Base-by-base conservation (phyloP, 2,329 filamentous ascomycete genomes). In the Pyrenochaeta sp. region DNA sequence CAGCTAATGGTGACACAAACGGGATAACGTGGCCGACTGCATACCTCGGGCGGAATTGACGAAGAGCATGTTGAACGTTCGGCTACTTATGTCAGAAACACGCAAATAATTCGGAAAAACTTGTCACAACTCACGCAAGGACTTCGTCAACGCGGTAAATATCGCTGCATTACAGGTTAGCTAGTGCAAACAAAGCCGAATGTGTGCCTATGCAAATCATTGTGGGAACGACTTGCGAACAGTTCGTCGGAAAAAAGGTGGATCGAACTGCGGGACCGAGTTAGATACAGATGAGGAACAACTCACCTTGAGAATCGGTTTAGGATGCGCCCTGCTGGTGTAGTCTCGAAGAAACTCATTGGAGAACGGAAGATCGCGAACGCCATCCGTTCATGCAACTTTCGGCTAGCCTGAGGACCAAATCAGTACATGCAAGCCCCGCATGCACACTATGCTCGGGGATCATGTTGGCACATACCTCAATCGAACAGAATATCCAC, bases 401-500 rank as follows among this genome's bases (percentile, higher is more conserved):
- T 99, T 58, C 95, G 87, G 17, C 94, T 97, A 45, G 95, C 95
- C 87, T 91, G 60, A 43, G 49, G 53, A 51, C 32, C 43, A 66
- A 52, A 61, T 74, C 43, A 75, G 68, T 60, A n/a, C 3, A 47
- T 35, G 39, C 21, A 35, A 23, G 35, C 45, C 30, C 20, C 14
- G 29, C 43, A 47, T 49, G 36, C 50, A 60, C 55, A 51, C 50
- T 51, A 17, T 48, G 12, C 40, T 44, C n/a, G 11, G 36, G 18
- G 45, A 35, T 49, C 43, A 41, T 55, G 58, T 45, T 54, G 49
- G 40, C n/a, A 74, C 81, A 69, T 81, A 91, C 90, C 85, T 99
- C 95, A 59, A 99, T 99, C 4, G 95, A 98, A 79, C 96, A 99
- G 80, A 99, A 98, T 63, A 99, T 98, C 95, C 95, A 99, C 23